Conservation (phyloP, 352 stramenopile genomes). For the Pythium scleroteichum region DNA sequence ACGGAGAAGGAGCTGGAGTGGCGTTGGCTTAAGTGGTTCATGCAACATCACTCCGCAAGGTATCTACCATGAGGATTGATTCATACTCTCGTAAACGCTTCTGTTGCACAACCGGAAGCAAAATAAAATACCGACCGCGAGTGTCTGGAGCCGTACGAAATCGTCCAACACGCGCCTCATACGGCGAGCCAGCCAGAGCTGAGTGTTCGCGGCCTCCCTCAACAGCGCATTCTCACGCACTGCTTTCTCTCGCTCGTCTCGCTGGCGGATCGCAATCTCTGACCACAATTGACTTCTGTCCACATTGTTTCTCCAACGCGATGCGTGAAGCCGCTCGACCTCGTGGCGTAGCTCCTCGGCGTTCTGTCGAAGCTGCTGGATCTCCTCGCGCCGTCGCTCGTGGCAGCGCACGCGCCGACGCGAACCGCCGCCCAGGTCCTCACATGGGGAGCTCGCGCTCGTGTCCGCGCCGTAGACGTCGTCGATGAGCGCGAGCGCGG, state of each 20-base stretch:
- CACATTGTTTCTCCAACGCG: neutral
- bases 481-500: conserved; percentile 17
- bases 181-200: neutral
- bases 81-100: too few relatives aligned
- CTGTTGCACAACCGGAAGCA: too few relatives aligned
- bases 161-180: neutral
- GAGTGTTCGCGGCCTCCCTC: neutral
- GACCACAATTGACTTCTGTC: neutral
- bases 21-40: too few relatives aligned
- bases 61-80: too few relatives aligned
- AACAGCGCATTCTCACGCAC: neutral
- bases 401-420: too few relatives aligned
- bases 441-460: too few relatives aligned
- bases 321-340: neutral
- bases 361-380: neutral
- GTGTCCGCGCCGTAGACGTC: neutral
- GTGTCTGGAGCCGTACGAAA: neutral
- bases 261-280: conserved; percentile 1
- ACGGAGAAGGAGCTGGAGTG: too few relatives aligned
- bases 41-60: too few relatives aligned
- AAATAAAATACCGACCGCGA: too few relatives aligned
- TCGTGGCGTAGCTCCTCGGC: neutral
- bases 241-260: neutral
- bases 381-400: neutral
- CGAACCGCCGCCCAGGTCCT: too few relatives aligned